These are phyloP conservation scores for Phytophthora constricta DNA, from an alignment of 352 stramenopile species.

Conservation along the genomic window DNA sequence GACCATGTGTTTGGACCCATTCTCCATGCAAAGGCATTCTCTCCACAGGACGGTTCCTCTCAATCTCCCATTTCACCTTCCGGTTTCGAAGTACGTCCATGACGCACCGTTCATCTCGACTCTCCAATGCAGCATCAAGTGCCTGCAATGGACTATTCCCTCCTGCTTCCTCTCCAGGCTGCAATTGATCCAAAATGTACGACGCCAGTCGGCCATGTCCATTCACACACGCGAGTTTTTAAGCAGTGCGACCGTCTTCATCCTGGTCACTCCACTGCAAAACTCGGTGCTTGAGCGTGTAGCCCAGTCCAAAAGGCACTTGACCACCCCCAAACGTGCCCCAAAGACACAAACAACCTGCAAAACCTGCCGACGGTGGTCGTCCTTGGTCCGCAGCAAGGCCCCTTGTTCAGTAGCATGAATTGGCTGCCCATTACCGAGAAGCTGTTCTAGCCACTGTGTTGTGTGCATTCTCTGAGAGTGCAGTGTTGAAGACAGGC, in stretches of 20 bases:
- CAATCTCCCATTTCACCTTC: slow-evolving; percentile 19
- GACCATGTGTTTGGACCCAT: slow-evolving; percentile 22
- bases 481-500: slow-evolving; percentile 56
- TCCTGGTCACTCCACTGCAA: slow-evolving; percentile 36
- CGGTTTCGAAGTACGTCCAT: slow-evolving; percentile 26
- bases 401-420: slow-evolving; percentile 40
- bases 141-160: slow-evolving; percentile 14
- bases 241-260: slow-evolving; percentile 24
- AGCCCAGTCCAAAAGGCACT: slow-evolving; percentile 33
- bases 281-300: background rate
- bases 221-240: slow-evolving; percentile 26
- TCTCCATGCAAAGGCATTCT: slow-evolving; percentile 20
- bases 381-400: slow-evolving; percentile 34
- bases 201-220: slow-evolving; percentile 32
- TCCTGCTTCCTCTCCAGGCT: slow-evolving; percentile 1
- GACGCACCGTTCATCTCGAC: slow-evolving; percentile 21
- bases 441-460: slow-evolving; percentile 70
- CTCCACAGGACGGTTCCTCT: slow-evolving; percentile 6
- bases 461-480: slow-evolving; percentile 60
- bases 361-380: slow-evolving; percentile 24
- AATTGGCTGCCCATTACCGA: slow-evolving; percentile 63
- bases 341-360: slow-evolving; percentile 36
- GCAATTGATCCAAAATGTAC: slow-evolving; percentile 24
- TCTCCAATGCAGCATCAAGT: slow-evolving; percentile 19
- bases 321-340: slow-evolving; percentile 15